A percentile compares a stretch with the other conserved stretches of the same genome.
These are phyloP conservation scores for Ceratocystis albifundus DNA, from an alignment of 2,329 filamentous ascomycete species.

Conservation along the genomic window DNA sequence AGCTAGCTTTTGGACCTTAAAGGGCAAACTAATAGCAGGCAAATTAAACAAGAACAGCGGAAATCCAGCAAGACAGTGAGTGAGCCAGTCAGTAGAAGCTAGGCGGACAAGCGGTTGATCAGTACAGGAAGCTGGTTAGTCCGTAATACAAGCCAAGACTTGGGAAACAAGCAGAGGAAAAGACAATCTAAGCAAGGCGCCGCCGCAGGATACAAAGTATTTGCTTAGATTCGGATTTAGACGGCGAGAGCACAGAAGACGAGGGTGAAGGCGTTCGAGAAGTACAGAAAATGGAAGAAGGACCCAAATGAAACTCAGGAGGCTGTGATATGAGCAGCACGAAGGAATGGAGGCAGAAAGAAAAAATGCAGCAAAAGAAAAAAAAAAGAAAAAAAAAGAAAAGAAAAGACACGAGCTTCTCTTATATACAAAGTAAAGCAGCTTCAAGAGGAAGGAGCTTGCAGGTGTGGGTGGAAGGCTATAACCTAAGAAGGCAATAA, in stretches of 20 bases:
- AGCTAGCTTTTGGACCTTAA: not conserved
- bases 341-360: not conserved
- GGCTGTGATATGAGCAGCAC: not conserved
- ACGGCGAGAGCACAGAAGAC: not conserved
- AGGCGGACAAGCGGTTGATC: not conserved
- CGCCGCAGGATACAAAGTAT: not conserved
- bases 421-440: not conserved
- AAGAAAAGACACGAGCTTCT: not conserved
- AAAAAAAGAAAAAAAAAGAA: not conserved
- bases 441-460: not conserved
- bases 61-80: not conserved
- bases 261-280: not conserved
- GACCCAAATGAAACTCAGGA: not conserved
- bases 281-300: conserved; percentile 1
- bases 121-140: no score
- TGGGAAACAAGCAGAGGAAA: not conserved
- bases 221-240: conserved; percentile 2
- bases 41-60: not conserved
- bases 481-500: conserved; percentile 1
- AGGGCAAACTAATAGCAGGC: not conserved
- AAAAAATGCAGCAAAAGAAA: not conserved
- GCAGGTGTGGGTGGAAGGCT: not conserved
- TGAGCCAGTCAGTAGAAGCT: no score
- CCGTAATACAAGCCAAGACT: not conserved
- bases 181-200: not conserved